Base-by-base conservation (phyloP, 805 yeast species). In the Starmerella vitae region DNA sequence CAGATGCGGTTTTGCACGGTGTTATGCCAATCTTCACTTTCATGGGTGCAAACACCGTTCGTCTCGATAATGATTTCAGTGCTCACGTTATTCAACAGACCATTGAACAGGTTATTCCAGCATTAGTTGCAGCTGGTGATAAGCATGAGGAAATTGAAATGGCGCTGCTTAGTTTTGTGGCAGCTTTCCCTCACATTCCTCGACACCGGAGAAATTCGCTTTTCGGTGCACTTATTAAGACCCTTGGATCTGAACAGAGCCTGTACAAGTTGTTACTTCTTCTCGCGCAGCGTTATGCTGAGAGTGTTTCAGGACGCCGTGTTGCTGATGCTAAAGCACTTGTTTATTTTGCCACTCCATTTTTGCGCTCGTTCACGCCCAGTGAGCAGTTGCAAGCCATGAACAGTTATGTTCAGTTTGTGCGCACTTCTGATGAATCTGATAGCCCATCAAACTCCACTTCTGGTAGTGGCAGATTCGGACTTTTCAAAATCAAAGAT, bases 1-100 rank as follows among this genome's bases (percentile, higher is more conserved):
- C 97, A 7, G 96, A 88, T 54, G 73, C 80, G 22, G 85, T 91
- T 21, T 65, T 91, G 38, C 97, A 91, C 61, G 81, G 95, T 2
- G 94, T 91, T 7, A 91, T 91, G 98, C 98, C 98, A n/a, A 88
- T 91, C 37, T 91, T 91, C 66, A 91, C 98, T 1, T 91, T 91
- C 53, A 91, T 91, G 97, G 98, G 98, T 43, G 94, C 97, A 10
- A 93, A 85, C 54, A 86, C 96, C 12, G 73, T 91, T 37, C 78
- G 94, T 53, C 95, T 91, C 61, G 98, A 91, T 58, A 97, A 91
- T 59, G 96, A 84, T 56, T 88, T 82, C 54, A 84, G 96, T 0
- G 79, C 79, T 24, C 81, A 81, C 48, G 96, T 86, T 33, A 84
- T 91, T 46, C 93, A 85, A 53, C 91, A 83, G 56, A 88, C 98